These are phyloP conservation scores for Eragrostis nindensis DNA, from an alignment of 176 grass and related monocot genomes.

Conservation along the genomic window DNA sequence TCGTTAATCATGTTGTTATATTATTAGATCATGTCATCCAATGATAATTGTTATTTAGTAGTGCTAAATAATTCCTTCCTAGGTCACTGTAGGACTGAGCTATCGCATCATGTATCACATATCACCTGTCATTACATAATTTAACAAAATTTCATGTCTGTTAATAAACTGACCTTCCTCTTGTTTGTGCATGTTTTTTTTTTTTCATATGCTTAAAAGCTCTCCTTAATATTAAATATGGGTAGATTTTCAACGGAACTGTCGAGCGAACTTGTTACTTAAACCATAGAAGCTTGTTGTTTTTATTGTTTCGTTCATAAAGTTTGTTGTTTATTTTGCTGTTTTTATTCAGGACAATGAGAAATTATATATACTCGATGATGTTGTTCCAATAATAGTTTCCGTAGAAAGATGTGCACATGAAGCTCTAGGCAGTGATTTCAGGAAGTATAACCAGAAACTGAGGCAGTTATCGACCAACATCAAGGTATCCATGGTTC, in stretches of 20 bases:
- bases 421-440: conserved; percentile 70
- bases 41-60: no score
- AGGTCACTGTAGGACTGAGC: no score
- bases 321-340: not conserved
- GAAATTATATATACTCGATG: conserved; percentile 59
- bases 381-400: conserved; percentile 70
- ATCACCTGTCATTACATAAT: not conserved
- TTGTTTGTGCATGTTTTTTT: not conserved
- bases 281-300: no score
- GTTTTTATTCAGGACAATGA: conserved; percentile 54
- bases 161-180: not conserved
- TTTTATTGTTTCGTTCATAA: no score
- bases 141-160: not conserved
- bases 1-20: no score
- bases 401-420: conserved; percentile 64
- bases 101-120: conserved; percentile 5
- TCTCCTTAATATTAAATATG: not conserved
- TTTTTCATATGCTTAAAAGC: not conserved
- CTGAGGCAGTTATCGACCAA: conserved; percentile 88
- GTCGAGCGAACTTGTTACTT: not conserved
- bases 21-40: no score
- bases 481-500: conserved; percentile 79
- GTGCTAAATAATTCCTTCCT: no score
- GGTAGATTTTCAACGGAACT: not conserved
- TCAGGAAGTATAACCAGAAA: conserved; percentile 93